Evolutionary conservation across 2,329 filamentous ascomycete species (phyloP), one percentile per base, ranked within the genome.

Genomic region (Penicillium sp.): DNA sequence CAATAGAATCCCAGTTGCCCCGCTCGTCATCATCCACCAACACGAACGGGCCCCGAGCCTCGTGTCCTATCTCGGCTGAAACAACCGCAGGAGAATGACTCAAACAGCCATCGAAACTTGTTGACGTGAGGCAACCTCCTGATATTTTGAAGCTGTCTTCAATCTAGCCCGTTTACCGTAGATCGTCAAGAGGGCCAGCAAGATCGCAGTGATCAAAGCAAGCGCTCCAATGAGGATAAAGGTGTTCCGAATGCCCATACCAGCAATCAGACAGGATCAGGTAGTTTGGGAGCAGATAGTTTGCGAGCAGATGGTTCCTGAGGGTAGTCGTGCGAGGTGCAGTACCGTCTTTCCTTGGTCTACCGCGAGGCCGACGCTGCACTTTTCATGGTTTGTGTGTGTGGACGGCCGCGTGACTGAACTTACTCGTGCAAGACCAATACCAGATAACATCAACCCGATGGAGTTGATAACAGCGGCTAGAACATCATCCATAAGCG

Each of bases 201-300:
- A 45, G 15, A 57, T 17, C 7, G 57, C 48, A 22, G 54, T 58
- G 6, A 34, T 52, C 5, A 63, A 35, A 17, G 49, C 38, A 31
- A 60, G 35, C n/a, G 51, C 52, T 25, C 37, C 52, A 17, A 58
- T 58, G 34, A 59, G 31, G 37, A 63, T 52, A 38, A 59, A 63
- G 2, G 37, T 57, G 43, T 63, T 58, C 14, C 61, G 49, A 17
- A 61, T 31, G 8, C 61, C 61, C 55, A 60, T 58, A 4, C 52
- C 55, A 11, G 5, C 10, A 15, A 61, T 7, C 61, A 63, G 28
- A 7, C 4, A 17, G 17, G 22, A 22, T 2, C 22, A 20, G 20
- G 2, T 20, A 20, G 20, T 20, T 20, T 20, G 20, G 20, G 20
- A 20, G 20, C 1, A 20, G 20, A 20, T 20, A 20, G 20, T 20